Percentiles rank a stretch among this genome's conserved stretches.
Evolutionary conservation across 148 eudicot species (phyloP).

Genomic region (Camellia granthamiana): DNA sequence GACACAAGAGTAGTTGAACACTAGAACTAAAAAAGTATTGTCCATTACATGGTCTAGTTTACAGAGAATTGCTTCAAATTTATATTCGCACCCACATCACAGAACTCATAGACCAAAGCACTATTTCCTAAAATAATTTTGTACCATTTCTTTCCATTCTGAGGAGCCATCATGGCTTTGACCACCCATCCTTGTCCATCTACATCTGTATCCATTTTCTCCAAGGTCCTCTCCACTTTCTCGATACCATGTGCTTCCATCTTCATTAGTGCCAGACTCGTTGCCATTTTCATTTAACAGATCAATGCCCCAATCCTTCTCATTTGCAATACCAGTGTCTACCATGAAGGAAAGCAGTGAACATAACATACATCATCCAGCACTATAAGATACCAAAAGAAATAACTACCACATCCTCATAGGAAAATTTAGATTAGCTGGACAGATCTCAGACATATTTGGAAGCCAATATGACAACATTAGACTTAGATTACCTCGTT

Average conservation of each 20-base stretch:
- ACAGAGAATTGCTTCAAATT: neutral
- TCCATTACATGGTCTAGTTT: neutral
- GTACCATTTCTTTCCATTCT: constrained; percentile 98
- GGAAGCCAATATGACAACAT: neutral
- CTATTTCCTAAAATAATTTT: constrained; percentile 1
- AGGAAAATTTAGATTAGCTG: neutral
- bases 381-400: constrained; percentile 13
- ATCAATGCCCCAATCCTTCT: constrained; percentile 95
- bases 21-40: neutral
- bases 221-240: constrained; percentile 90
- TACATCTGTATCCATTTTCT: constrained; percentile 87
- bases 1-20: neutral
- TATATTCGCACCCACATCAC: neutral
- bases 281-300: constrained; percentile 64
- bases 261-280: constrained; percentile 84
- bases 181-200: constrained; percentile 99
- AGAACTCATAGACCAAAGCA: neutral
- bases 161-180: constrained; percentile 72
- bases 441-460: constrained; percentile 5
- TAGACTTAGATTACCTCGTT: constrained; percentile 63
- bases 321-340: constrained; percentile 99
- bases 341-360: constrained; percentile 17
- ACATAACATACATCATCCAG: constrained; percentile 20
- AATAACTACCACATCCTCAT: neutral
- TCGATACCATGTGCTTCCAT: constrained; percentile 90